Conservation (phyloP, 257 asterid genomes). For the Nicotiana noctiflora region DNA sequence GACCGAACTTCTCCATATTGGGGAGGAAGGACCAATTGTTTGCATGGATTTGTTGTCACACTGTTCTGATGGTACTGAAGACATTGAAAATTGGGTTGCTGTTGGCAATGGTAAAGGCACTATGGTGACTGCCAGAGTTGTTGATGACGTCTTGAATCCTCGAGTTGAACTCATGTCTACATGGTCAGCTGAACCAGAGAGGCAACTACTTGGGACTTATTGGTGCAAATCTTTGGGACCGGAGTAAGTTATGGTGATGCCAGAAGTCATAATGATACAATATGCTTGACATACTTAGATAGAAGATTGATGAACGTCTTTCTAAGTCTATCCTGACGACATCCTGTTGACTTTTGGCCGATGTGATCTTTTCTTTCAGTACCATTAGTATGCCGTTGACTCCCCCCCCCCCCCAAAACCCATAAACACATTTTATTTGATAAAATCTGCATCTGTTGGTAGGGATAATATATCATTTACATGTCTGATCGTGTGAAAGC, state of each 20-base stretch:
- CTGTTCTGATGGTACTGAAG: slow-evolving; percentile 32
- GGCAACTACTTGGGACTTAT: slow-evolving; percentile 79
- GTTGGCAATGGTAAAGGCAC: slow-evolving; percentile 92
- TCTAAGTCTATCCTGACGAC: neutral
- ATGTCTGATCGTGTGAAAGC: neutral
- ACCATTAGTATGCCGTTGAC: no score
- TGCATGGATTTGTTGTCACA: slow-evolving; percentile 75
- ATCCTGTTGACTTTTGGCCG: neutral
- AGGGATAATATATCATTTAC: neutral
- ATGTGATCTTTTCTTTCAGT: neutral
- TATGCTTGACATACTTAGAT: neutral
- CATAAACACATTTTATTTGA: neutral
- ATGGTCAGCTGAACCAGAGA: slow-evolving; percentile 92
- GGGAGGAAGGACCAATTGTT: slow-evolving; percentile 64
- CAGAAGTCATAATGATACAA: neutral
- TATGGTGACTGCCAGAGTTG: slow-evolving; percentile 49
- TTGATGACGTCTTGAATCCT: slow-evolving; percentile 38
- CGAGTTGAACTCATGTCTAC: slow-evolving; percentile 41
- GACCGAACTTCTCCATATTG: slow-evolving; percentile 61
- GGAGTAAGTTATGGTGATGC: slow-evolving; percentile 37
- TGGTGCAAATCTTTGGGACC: slow-evolving; percentile 77
- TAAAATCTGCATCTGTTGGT: neutral
- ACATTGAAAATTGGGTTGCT: slow-evolving; percentile 75
- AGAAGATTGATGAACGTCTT: neutral
- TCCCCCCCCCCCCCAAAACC: no score